These are phyloP conservation scores for Chaetomium sp. DNA, from an alignment of 2,329 filamentous ascomycete species.

Conservation along the genomic window DNA sequence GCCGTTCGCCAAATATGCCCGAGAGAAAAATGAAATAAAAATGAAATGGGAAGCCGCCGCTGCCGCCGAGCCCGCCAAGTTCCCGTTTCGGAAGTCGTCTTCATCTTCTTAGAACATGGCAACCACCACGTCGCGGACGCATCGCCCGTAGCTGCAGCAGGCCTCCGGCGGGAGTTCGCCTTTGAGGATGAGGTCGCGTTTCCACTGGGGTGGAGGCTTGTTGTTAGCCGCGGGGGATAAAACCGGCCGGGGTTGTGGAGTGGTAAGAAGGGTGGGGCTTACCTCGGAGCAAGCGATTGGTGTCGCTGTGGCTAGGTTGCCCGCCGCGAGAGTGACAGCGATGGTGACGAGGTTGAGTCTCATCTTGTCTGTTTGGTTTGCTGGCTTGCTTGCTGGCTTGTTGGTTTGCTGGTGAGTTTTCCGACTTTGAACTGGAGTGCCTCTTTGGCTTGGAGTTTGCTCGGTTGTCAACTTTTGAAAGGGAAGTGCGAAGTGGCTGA, in stretches of 20 bases:
- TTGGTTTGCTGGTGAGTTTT: not conserved
- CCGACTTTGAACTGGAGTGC: too few relatives aligned
- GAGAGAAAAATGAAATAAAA: not conserved
- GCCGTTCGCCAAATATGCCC: too few relatives aligned
- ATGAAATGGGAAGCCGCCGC: not conserved
- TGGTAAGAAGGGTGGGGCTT: conserved; percentile 19
- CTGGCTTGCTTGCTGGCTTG: not conserved
- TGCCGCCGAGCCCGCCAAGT: too few relatives aligned
- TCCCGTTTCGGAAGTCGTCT: too few relatives aligned
- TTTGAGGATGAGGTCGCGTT: conserved; percentile 50
- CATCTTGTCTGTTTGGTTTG: conserved; percentile 5
- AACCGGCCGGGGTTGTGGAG: not conserved
- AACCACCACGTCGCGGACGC: conserved; percentile 53
- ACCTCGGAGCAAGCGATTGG: conserved; percentile 47
- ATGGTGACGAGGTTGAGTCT: conserved; percentile 26
- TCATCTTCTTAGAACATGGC: conserved; percentile 43
- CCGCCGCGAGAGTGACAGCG: conserved; percentile 34
- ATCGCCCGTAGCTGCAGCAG: conserved; percentile 58
- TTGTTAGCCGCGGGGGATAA: conserved; percentile 19
- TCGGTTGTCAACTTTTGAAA: too few relatives aligned
- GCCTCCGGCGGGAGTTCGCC: conserved; percentile 51
- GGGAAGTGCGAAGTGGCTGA: too few relatives aligned
- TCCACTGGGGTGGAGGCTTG: conserved; percentile 34
- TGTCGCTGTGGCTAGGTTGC: conserved; percentile 37
- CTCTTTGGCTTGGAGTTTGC: too few relatives aligned